phyloP scores from a whole-genome alignment of 2,329 filamentous ascomycete species.

The Diaporthe helianthi region DNA sequence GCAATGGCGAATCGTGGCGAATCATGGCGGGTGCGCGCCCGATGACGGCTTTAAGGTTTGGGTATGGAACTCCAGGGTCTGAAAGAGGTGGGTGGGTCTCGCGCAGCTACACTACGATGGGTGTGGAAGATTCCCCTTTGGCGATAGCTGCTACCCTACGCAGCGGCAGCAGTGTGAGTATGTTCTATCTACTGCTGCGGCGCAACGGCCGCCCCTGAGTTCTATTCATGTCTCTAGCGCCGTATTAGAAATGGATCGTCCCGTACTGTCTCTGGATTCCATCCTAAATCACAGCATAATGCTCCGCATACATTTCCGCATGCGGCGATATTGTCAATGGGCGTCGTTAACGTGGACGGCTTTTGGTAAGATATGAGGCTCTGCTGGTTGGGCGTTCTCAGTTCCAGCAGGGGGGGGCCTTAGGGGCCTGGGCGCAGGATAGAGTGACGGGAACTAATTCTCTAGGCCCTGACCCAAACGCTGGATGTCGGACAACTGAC shows the following conservation, averaged over 20 bases:
- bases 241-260: not conserved
- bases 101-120: not conserved
- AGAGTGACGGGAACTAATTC: not conserved
- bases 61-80: slow-evolving; percentile 9
- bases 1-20: slow-evolving; percentile 7
- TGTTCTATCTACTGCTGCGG: not conserved
- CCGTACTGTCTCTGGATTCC: not conserved
- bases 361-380: not conserved
- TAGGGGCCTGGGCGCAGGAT: too few species aligned
- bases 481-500: slow-evolving; percentile 19
- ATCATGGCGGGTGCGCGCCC: not conserved
- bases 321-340: not conserved
- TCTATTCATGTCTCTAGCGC: not conserved
- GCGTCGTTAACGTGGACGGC: not conserved
- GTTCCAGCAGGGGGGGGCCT: too few species aligned
- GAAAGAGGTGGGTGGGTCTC: slow-evolving; percentile 13
- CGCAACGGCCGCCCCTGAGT: not conserved
- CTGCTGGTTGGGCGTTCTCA: not conserved
- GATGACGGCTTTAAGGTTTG: slow-evolving; percentile 13
- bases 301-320: not conserved
- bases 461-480: slow-evolving; percentile 7
- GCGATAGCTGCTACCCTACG: not conserved
- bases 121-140: not conserved
- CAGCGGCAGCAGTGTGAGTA: not conserved
- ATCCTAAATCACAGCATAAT: too few species aligned